Evolutionary conservation across 345 rosid species (phyloP), one percentile per base, ranked within the genome.

Genomic region (Dipteronia sinensis): DNA sequence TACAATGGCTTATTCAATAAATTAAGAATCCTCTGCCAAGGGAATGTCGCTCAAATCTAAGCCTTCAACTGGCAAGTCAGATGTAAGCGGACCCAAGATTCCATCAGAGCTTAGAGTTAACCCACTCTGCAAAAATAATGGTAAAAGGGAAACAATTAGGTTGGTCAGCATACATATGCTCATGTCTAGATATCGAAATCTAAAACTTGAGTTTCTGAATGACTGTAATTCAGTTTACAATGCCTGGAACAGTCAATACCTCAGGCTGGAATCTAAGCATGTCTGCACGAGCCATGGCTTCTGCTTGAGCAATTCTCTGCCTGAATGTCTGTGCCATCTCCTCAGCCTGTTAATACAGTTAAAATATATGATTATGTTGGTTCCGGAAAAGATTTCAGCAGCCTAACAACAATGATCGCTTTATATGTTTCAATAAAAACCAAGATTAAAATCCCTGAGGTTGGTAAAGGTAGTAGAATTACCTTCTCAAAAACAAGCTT

Each of bases 251-350:
- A 58, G 63, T 3, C 51, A 27, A 44, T 89, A 94, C 99, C 97
- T 96, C 97, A 12, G 98, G 98, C 86, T 96, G 97, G 90, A 92
- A 94, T 68, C 98, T 91, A 67, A 96, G 95, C 95, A 94, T 96
- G 86, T 94, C 99, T 8, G 98, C 99, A 55, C 94, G 97, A 69
- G 98, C 98, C 99, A 96, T 96, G 2, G 98, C 97, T 91, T 96
- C 99, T 46, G 99, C 99, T 85, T 92, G 97, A 15, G 99, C 98
- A 20, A 96, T 96, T 86, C 98, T 91, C 86, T 94, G 98, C 84
- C 97, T 89, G 89, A 96, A 96, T 67, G 95, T 90, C 85, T 88
- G 97, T 64, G 99, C 99, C 98, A 96, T 94, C 92, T 96, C 99
- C 89, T 96, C 98, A 20, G 98, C 99, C 99, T 94, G 77, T 82